These are phyloP conservation scores for Acmispon strigosus DNA, from an alignment of 306 rosid genomes.

Conservation along the genomic window DNA sequence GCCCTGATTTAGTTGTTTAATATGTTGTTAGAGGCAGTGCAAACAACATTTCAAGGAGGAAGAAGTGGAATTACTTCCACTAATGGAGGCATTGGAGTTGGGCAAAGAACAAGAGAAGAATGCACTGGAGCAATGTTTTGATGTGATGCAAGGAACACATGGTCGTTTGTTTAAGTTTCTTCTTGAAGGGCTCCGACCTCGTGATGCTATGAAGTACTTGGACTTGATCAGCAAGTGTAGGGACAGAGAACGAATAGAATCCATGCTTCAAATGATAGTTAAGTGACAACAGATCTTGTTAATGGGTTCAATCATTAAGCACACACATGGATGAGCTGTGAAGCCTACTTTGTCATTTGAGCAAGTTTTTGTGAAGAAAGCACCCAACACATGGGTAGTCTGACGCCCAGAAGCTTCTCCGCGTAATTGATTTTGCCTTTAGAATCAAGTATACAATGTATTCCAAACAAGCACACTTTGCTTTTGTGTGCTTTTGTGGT, in stretches of 20 bases:
- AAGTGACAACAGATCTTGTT: conserved; percentile 7
- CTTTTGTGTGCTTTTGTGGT: conserved; percentile 8
- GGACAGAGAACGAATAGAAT: conserved; percentile 34
- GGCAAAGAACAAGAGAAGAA: conserved; percentile 48
- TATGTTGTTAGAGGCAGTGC: conserved; percentile 42
- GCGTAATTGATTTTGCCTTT: too few relatives aligned
- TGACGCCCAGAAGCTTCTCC: neutral
- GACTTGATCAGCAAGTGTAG: conserved; percentile 54
- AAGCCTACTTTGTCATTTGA: conserved; percentile 18
- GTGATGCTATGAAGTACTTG: conserved; percentile 76
- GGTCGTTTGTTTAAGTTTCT: conserved; percentile 55
- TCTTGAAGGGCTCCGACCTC: conserved; percentile 66
- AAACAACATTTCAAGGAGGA: conserved; percentile 72
- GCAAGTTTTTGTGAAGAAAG: neutral
- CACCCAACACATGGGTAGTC: conserved; percentile 14
- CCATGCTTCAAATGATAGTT: conserved; percentile 33
- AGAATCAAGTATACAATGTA: too few relatives aligned
- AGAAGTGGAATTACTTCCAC: conserved; percentile 62
- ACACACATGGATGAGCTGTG: conserved; percentile 19
- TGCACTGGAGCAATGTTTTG: conserved; percentile 54
- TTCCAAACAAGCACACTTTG: too few relatives aligned
- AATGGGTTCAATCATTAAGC: conserved; percentile 8
- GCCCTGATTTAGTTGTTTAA: neutral
- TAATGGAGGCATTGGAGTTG: conserved; percentile 76
- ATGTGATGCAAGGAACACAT: conserved; percentile 77